Evolutionary conservation across 306 rosid species (phyloP).

Genomic region (Medicago arabica): DNA sequence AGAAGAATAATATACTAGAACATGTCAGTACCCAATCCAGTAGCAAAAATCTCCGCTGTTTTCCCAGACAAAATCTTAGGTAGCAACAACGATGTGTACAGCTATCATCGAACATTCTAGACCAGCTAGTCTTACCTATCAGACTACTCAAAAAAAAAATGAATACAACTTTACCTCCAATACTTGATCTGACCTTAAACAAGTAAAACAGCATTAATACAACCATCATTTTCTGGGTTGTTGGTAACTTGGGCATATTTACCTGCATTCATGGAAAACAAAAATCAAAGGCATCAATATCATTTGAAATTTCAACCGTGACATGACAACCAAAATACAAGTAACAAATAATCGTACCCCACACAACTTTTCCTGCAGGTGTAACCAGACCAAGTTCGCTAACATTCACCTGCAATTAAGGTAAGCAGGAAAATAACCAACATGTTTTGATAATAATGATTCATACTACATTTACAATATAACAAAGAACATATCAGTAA

Average conservation of each 20-base stretch:
- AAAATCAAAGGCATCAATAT: slow-evolving; percentile 17
- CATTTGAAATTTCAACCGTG: neutral
- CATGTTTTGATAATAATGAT: slow-evolving; percentile 1
- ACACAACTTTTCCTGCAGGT: slow-evolving; percentile 94
- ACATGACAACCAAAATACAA: neutral
- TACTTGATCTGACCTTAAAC: slow-evolving; percentile 51
- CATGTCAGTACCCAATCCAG: neutral
- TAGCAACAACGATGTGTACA: neutral
- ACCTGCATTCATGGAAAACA: slow-evolving; percentile 55
- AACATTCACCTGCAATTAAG: slow-evolving; percentile 77
- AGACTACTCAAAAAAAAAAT: neutral
- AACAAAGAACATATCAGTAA: neutral
- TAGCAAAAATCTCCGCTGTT: neutral
- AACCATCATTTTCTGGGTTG: slow-evolving; percentile 94
- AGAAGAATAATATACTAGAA: neutral
- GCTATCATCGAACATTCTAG: neutral
- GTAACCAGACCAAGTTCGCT: slow-evolving; percentile 96
- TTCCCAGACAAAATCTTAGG: slow-evolving; percentile 8
- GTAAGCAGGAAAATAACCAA: slow-evolving; percentile 5
- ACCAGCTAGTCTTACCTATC: neutral
- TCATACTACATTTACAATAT: neutral
- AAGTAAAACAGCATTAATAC: slow-evolving; percentile 86
- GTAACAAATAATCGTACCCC: slow-evolving; percentile 67
- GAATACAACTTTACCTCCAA: neutral
- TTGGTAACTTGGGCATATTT: slow-evolving; percentile 96